phyloP scores from a whole-genome alignment of 1,284 basidiomycete genomes.

The Trametes sp. region DNA sequence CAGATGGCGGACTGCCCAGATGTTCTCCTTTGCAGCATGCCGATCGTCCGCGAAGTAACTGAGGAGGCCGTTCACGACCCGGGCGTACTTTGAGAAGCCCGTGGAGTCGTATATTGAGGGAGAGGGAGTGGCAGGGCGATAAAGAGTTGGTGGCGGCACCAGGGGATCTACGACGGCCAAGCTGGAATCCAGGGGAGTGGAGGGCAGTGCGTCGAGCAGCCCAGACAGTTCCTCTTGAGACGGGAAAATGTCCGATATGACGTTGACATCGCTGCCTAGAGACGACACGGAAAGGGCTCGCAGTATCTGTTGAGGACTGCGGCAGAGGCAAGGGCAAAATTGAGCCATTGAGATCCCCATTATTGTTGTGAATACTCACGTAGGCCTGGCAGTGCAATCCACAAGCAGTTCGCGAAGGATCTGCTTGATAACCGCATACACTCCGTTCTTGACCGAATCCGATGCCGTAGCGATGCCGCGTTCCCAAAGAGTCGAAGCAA shows the following conservation, averaged over 20 bases:
- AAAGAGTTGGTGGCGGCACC: constrained; percentile 53
- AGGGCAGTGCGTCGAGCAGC: constrained; percentile 55
- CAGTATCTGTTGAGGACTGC: constrained; percentile 30
- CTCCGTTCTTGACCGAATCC: constrained; percentile 35
- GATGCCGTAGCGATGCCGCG: constrained; percentile 23
- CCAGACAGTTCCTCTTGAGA: constrained; percentile 53
- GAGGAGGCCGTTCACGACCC: constrained; percentile 68
- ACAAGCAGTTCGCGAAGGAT: constrained; percentile 51
- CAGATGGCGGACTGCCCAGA: constrained; percentile 73
- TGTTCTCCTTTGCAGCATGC: constrained; percentile 60
- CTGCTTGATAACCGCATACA: constrained; percentile 48
- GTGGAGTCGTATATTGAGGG: constrained; percentile 48
- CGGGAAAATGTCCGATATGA: constrained; percentile 62
- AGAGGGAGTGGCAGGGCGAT: constrained; percentile 27
- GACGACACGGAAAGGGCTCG: constrained; percentile 11
- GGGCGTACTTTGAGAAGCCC: constrained; percentile 70
- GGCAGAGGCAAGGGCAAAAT: no score
- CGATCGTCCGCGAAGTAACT: constrained; percentile 70
- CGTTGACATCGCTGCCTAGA: constrained; percentile 30
- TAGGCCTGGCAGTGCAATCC: constrained; percentile 41
- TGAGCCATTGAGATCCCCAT: no score
- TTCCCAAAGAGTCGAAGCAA: constrained; percentile 38
- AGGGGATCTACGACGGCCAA: constrained; percentile 70
- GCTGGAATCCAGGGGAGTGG: constrained; percentile 60
- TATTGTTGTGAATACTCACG: no score